phyloP scores from a whole-genome alignment of 192 early-diverging fungal species.

The Rhizophagus sp. region DNA sequence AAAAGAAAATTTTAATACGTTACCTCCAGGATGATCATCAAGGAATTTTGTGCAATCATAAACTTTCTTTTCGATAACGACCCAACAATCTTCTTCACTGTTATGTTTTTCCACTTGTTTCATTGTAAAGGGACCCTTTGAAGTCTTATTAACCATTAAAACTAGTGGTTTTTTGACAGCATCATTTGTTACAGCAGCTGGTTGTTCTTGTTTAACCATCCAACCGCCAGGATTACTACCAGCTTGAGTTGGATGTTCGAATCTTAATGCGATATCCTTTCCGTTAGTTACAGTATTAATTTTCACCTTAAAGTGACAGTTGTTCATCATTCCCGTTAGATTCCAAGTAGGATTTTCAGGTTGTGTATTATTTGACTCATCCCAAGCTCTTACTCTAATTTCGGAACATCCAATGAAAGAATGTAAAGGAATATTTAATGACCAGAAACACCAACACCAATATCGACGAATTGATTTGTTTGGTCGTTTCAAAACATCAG shows the following conservation, averaged over 20 bases:
- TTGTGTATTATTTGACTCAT: slow-evolving; percentile 59
- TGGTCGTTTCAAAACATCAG: slow-evolving; percentile 7
- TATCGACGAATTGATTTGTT: slow-evolving; percentile 9
- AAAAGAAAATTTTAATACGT: neutral
- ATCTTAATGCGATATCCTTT: slow-evolving; percentile 32
- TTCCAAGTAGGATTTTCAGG: slow-evolving; percentile 65
- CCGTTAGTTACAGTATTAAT: slow-evolving; percentile 31
- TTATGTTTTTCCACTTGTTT: slow-evolving; percentile 68
- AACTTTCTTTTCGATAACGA: slow-evolving; percentile 72
- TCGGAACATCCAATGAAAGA: slow-evolving; percentile 49
- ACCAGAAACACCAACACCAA: slow-evolving; percentile 73
- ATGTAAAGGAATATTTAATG: slow-evolving; percentile 38
- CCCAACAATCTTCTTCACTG: slow-evolving; percentile 74
- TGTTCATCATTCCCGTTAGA: slow-evolving; percentile 80
- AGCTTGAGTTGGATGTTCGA: slow-evolving; percentile 58
- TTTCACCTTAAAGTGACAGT: slow-evolving; percentile 58
- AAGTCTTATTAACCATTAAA: neutral
- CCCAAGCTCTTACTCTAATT: slow-evolving; percentile 64
- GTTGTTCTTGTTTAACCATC: slow-evolving; percentile 45
- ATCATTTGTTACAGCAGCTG: neutral
- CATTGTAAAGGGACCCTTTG: slow-evolving; percentile 41
- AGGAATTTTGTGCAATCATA: slow-evolving; percentile 75
- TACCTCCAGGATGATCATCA: slow-evolving; percentile 82
- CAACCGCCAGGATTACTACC: slow-evolving; percentile 48
- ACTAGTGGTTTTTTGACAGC: neutral